phyloP scores from a whole-genome alignment of 768 basidiomycete genomes.

The Calocera viscosa region DNA sequence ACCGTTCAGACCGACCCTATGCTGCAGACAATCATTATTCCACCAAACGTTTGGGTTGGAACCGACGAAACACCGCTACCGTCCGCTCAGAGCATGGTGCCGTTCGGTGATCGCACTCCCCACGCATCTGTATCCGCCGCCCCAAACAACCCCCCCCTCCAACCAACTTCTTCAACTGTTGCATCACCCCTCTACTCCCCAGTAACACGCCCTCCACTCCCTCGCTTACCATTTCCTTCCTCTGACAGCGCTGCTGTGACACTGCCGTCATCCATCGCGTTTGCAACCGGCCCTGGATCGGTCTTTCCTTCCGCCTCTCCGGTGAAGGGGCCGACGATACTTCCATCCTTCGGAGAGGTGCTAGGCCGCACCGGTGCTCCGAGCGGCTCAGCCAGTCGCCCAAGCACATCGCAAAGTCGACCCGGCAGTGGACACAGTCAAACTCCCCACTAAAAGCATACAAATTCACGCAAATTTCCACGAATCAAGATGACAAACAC shows the following conservation, averaged over 20 bases:
- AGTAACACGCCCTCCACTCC: not conserved
- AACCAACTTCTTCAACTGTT: not conserved
- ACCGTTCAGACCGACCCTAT: not conserved
- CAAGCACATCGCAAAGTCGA: not conserved
- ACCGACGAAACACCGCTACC: not conserved
- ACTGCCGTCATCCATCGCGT: not conserved
- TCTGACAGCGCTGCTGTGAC: not conserved
- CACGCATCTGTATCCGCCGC: not conserved
- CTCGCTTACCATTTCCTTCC: not conserved
- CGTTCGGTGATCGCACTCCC: not conserved
- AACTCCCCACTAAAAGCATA: not conserved
- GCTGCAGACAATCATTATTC: not conserved
- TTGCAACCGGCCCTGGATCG: not conserved
- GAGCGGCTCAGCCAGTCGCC: not conserved
- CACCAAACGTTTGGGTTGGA: not conserved
- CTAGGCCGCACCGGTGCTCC: not conserved
- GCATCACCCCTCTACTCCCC: not conserved
- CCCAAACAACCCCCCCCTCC: not conserved
- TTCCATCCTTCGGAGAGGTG: not conserved
- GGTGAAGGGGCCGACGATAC: not conserved
- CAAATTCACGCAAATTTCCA: not conserved
- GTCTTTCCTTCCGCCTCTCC: constrained; percentile 3
- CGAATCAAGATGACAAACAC: not conserved
- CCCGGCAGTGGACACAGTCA: not conserved
- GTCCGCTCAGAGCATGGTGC: not conserved